Evolutionary conservation across 2,329 filamentous ascomycete genomes (phyloP).

Genomic region (Ophiostoma triangulosporum): DNA sequence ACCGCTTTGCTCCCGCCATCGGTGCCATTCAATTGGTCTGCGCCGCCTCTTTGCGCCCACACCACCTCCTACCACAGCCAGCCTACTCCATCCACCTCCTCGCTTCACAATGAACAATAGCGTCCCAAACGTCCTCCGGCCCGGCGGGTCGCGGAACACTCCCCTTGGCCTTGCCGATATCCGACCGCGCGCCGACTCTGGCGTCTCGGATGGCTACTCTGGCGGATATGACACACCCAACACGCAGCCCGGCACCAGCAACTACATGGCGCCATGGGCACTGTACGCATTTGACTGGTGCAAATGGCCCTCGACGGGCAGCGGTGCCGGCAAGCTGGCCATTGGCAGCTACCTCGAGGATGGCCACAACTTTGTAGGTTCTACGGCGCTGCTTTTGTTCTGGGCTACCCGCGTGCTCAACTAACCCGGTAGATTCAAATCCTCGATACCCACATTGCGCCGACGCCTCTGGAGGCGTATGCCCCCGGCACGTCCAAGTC

Average conservation of each 20-base stretch:
- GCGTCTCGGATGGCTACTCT: slow-evolving; percentile 56
- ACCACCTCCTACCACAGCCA: too few species aligned
- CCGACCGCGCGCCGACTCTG: slow-evolving; percentile 70
- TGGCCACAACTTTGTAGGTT: slow-evolving; percentile 81
- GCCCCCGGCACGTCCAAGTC: slow-evolving; percentile 58
- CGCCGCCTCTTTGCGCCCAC: too few species aligned
- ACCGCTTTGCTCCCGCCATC: background rate
- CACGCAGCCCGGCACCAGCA: slow-evolving; percentile 62
- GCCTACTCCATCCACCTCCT: too few species aligned
- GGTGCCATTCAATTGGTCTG: background rate
- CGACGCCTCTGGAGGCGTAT: slow-evolving; percentile 55
- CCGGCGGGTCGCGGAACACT: slow-evolving; percentile 59
- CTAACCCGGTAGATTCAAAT: slow-evolving; percentile 68
- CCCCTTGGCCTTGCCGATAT: slow-evolving; percentile 88
- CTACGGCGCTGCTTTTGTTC: background rate
- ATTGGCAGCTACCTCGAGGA: slow-evolving; percentile 95
- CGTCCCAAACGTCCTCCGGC: slow-evolving; percentile 46
- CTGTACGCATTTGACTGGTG: slow-evolving; percentile 98
- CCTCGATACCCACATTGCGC: slow-evolving; percentile 68
- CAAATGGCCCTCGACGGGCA: slow-evolving; percentile 79
- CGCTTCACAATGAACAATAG: slow-evolving; percentile 20
- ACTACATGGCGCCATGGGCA: slow-evolving; percentile 87
- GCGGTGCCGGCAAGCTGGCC: slow-evolving; percentile 80
- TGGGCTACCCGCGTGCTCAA: too few species aligned
- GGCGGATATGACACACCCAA: slow-evolving; percentile 56